Base-by-base conservation (phyloP, 495 filamentous ascomycete genomes). In the Lasiosphaeriaceae sp. region DNA sequence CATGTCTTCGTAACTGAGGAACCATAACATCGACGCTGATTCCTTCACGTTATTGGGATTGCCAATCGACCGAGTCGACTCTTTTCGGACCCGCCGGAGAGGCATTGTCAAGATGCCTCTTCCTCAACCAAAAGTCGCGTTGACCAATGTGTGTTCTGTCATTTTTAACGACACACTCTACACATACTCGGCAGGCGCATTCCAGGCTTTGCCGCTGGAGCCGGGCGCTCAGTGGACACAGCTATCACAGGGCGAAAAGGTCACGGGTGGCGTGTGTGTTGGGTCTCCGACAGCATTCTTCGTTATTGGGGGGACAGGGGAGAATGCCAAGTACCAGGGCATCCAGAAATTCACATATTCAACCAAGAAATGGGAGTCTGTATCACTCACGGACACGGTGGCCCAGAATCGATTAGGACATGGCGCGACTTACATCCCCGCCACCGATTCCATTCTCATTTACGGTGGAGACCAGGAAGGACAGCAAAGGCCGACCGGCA, bases 81-180 rank as follows among this genome's bases (percentile, higher is more conserved):
- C 21, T 43, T 21, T 24, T 20, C 14, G 26, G 19, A 17, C 55
- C 19, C 50, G 41, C 49, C 56, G 49, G 12, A 37, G 61, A 46
- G 34, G 60, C 14, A 50, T 56, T 23, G 46, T 35, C 63, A 73
- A 23, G 35, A 91, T 90, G 88, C 60, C 77, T 53, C 74, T 84
- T 35, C 88, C 88, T 52, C 57, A 80, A 63, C 92, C 92, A 54
- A 76, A 77, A 12, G 74, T 83, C 58, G 68, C 81, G 58, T 74
- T 96, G 60, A 79, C 81, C 62, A 84, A 87, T 73, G 83, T 87
- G 63, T 98, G 94, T 73, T 94, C 91, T 16, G 83, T 86, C 55
- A 80, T 98, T 52, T 77, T 89, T 72, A 78, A 92, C 68, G 85
- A 89, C 70, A 94, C 87, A 17, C 83, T 98, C 16, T 98, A 96